Base-by-base conservation (phyloP, 1,284 basidiomycete genomes). In the Anthracocystis walkeri region DNA sequence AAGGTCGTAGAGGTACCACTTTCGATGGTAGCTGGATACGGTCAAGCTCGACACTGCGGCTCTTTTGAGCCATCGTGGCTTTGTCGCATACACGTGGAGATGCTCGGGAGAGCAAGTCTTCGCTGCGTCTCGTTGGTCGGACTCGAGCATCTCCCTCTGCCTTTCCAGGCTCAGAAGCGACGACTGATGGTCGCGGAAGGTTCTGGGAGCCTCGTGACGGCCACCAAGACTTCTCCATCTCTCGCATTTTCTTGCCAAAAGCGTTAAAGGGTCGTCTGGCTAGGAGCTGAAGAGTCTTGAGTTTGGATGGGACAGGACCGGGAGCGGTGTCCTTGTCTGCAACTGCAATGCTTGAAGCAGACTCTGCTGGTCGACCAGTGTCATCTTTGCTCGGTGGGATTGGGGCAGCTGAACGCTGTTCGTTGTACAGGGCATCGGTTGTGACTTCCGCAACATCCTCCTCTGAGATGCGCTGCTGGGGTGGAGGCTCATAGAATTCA, bases 11-110 rank as follows among this genome's bases (percentile, higher is more conserved):
- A 1, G 73, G 64, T 1, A 75, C 51, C 3, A 64, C 58, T 29
- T 66, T 75, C 3, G 73, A 70, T 16, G 59, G 44, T 8, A 58
- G 38, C 35, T 54, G 40, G 18, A 66, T 51, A 2, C 73, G 73
- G 46, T 69, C 67, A 16, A 63, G 58, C 14, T 75, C 67, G 7
- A 70, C 58, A 25, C 73, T 70, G 10, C 58, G 58, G 41, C 73
- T 70, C 29, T 60, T 66, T 1, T 50, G 38, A 0, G 61, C 61
- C 48, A 49, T 60, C 4, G 61, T 42, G 2, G 55, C 14, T 6
- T 49, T 6, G 5, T 65, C 53, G 27, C 54, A 53, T 8, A 65
- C 31, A 2, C 56, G 51, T 11, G 64, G 69, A 44, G 69, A 72
- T 2, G 60, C 57, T 20, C 51, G 61, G 1, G 69, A 59, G 1